Evolutionary conservation across 306 rosid genomes (phyloP), one percentile per base, ranked within the genome.

Genomic region (Casuarina glauca): DNA sequence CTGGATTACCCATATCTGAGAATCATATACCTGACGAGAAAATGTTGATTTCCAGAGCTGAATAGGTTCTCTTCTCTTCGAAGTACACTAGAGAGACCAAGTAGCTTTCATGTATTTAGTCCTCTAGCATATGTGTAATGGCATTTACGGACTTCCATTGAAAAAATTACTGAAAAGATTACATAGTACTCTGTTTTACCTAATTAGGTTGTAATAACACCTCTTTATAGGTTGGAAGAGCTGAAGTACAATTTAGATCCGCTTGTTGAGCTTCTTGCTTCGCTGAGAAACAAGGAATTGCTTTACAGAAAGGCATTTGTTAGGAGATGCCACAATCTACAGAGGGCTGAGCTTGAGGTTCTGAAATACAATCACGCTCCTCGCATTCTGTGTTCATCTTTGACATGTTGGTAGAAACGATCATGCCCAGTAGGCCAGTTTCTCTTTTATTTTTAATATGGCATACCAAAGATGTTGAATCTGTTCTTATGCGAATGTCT

Each of bases 311-410:
- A 84, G 70, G 97, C 97, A 36, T 93, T 95, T 80, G 53, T 75
- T 42, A 84, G 69, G 72, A 93, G 96, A 86, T 87, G 96, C 63
- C 91, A 91, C 51, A 89, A 93, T 88, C 99, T 95, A 76, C 68
- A 73, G 70, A 89, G 87, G 76, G 91, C 97, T 60, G 99, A 93
- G 87, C 83, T 78, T 57, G 97, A 93, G 97, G 99, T 91, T 50
- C 41, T 72, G 61, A 44, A 48, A 60, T 42, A 69, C 49, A 11
- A 13, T 48, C 39, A 6, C 5, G 64, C 46, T 49, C 16, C 70
- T 42, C 70, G 41, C 70, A 12, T 66, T 41, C 39, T 41, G 16
- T 41, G 71, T 66, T 66, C 26, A 39, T 63, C 69, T 43, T 63
- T 4, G 39, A 63, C 49, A 39, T 17, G 70, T 66, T 66, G 48